Conservation (phyloP, 257 asterid genomes). For the Solanum virginianum region DNA sequence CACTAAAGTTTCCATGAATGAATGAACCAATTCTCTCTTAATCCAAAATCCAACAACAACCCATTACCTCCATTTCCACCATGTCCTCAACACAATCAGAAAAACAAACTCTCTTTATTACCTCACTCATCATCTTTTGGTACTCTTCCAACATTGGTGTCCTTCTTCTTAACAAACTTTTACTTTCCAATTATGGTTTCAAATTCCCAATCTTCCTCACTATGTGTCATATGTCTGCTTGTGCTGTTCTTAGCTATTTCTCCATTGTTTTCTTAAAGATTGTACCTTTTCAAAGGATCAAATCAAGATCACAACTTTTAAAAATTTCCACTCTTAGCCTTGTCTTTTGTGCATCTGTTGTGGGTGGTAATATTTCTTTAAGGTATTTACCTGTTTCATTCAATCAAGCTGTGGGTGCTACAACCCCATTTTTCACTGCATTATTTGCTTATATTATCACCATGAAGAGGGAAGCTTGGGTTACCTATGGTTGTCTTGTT, state of each 20-base stretch:
- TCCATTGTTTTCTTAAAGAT: conserved; percentile 62
- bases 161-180: conserved; percentile 76
- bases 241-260: conserved; percentile 78
- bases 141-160: conserved; percentile 85
- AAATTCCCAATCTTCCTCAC: conserved; percentile 82
- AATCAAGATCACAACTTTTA: conserved; percentile 67
- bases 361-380: conserved; percentile 85
- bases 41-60: conserved; percentile 10
- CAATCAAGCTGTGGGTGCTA: conserved; percentile 95
- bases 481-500: conserved; percentile 66
- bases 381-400: conserved; percentile 75
- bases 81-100: conserved; percentile 26
- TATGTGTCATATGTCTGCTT: conserved; percentile 98
- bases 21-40: neutral
- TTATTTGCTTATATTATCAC: conserved; percentile 78
- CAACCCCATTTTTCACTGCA: conserved; percentile 95
- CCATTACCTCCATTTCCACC: neutral
- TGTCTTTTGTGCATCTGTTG: conserved; percentile 89
- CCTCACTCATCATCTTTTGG: conserved; percentile 54
- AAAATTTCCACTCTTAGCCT: conserved; percentile 66
- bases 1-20: neutral
- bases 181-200: conserved; percentile 79
- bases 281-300: conserved; percentile 73
- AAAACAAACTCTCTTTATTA: conserved; percentile 37
- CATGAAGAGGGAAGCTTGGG: conserved; percentile 68